Evolutionary conservation across 2,329 filamentous ascomycete species (phyloP).

Genomic region (Microascus cirrosus): DNA sequence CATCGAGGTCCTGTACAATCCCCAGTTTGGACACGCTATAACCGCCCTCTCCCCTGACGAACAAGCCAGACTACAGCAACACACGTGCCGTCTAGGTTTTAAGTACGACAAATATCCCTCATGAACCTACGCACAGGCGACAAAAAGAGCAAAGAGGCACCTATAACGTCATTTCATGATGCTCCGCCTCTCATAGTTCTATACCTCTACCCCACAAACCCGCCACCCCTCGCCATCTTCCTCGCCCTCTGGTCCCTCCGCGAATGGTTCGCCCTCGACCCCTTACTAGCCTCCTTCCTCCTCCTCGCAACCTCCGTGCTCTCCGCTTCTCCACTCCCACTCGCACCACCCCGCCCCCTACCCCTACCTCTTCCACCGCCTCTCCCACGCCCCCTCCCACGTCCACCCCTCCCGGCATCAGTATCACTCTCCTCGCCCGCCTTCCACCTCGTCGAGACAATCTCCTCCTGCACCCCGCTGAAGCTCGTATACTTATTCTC

Average conservation of each 20-base stretch:
- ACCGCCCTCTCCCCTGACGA: too few relatives aligned
- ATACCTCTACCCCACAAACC: constrained; percentile 19
- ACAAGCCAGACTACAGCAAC: too few relatives aligned
- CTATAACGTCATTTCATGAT: not conserved
- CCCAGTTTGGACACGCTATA: too few relatives aligned
- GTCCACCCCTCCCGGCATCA: constrained; percentile 17
- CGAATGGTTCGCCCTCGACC: constrained; percentile 76
- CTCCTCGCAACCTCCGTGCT: constrained; percentile 59
- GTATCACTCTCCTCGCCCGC: constrained; percentile 24
- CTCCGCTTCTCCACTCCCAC: constrained; percentile 51
- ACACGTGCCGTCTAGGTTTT: too few relatives aligned
- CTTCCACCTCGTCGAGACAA: constrained; percentile 55
- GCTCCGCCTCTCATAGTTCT: not conserved
- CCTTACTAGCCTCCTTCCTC: constrained; percentile 74
- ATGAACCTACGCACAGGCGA: too few relatives aligned
- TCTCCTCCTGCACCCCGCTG: constrained; percentile 50
- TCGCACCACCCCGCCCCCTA: constrained; percentile 38
- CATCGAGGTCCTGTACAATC: too few relatives aligned
- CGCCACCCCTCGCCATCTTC: constrained; percentile 47
- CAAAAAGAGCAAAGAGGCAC: not conserved
- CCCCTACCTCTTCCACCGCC: constrained; percentile 32
- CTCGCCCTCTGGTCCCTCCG: constrained; percentile 58
- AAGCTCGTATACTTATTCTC: constrained; percentile 61
- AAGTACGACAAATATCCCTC: too few relatives aligned
- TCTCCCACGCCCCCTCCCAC: constrained; percentile 36